Percentiles rank a stretch among this genome's conserved stretches.
These are phyloP conservation scores for Allomyces javanicus DNA, from an alignment of 192 early-diverging fungal genomes.

Conservation along the genomic window DNA sequence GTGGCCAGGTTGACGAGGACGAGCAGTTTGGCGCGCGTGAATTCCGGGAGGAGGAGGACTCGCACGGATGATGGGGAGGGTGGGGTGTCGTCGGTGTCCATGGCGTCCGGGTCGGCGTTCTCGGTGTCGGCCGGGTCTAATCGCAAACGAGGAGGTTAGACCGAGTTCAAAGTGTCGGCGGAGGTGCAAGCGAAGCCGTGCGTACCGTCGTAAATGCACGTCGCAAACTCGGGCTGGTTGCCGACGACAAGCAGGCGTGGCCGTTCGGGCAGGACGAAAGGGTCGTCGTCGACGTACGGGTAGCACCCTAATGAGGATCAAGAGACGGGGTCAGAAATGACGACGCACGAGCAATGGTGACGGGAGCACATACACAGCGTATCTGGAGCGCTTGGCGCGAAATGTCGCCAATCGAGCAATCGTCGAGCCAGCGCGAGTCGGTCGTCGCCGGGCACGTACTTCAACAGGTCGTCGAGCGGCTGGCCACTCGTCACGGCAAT, in stretches of 20 bases:
- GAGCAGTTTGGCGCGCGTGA: constrained; percentile 39
- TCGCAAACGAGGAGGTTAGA: not conserved
- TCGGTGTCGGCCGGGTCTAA: not conserved
- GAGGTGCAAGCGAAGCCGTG: not conserved
- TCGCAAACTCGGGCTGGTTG: constrained; percentile 58
- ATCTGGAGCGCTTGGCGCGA: constrained; percentile 86
- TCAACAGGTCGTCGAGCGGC: constrained; percentile 64
- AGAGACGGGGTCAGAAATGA: not conserved
- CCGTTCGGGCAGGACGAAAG: constrained; percentile 51
- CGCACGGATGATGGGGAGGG: constrained; percentile 8
- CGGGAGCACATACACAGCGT: constrained; percentile 50
- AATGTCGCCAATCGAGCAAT: constrained; percentile 63
- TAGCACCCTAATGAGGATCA: constrained; percentile 49
- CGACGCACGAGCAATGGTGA: not conserved
- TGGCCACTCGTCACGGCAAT: constrained; percentile 71
- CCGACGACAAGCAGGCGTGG: constrained; percentile 84
- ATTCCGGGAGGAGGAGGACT: constrained; percentile 59
- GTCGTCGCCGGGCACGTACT: constrained; percentile 34
- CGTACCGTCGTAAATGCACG: constrained; percentile 27
- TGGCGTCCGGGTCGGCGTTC: not conserved
- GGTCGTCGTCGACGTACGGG: constrained; percentile 70
- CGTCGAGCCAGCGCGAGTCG: constrained; percentile 49
- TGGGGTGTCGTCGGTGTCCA: not conserved
- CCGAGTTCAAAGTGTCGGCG: not conserved
- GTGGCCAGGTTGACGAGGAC: constrained; percentile 63